phyloP scores from a whole-genome alignment of 2,329 filamentous ascomycete species.

The Pestalotiopsis sp. region DNA sequence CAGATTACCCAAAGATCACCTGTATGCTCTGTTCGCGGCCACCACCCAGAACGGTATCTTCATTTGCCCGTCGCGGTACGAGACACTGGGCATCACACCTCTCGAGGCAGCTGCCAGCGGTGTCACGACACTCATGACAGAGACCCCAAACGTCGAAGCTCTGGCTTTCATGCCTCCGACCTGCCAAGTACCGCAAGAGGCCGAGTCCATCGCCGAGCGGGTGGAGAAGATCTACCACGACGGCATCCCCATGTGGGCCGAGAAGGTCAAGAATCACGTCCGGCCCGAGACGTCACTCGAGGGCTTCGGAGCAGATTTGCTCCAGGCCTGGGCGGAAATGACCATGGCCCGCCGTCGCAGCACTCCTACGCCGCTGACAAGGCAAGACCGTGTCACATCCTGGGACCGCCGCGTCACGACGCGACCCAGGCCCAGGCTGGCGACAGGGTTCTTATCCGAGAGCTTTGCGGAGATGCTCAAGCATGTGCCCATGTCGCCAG shows the following conservation, averaged over 20 bases:
- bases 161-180: background rate
- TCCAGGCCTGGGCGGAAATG: conserved; percentile 11
- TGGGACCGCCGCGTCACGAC: background rate
- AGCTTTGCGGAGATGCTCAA: background rate
- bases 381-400: background rate
- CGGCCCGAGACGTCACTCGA: conserved; percentile 9
- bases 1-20: conserved; percentile 9
- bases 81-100: conserved; percentile 13
- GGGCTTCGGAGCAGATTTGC: conserved; percentile 9
- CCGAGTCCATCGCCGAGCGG: background rate
- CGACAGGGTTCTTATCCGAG: background rate
- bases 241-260: conserved; percentile 3
- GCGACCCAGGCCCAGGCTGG: background rate
- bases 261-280: conserved; percentile 10
- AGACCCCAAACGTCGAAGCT: conserved; percentile 10
- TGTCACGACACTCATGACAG: conserved; percentile 11
- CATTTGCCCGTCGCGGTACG: conserved; percentile 13
- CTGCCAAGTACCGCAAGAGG: background rate
- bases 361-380: background rate
- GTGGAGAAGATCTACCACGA: conserved; percentile 5
- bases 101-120: conserved; percentile 12
- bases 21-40: conserved; percentile 12
- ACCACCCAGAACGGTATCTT: conserved; percentile 8
- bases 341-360: background rate
- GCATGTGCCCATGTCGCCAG: background rate